phyloP scores from a whole-genome alignment of 345 rosid species.

The Xanthoceras sorbifolium region DNA sequence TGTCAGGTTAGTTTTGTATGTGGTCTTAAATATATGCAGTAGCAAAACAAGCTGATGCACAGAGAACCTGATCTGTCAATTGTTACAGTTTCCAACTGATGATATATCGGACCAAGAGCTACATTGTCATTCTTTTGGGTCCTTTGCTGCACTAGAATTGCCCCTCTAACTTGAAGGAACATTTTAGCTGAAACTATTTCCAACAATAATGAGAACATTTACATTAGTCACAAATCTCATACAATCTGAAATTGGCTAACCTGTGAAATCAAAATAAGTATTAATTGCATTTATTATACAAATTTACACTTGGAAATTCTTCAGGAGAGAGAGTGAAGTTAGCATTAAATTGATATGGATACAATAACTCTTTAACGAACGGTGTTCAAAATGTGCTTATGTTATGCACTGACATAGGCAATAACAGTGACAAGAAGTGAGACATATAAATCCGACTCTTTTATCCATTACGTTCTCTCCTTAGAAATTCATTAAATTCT shows the following conservation, averaged over 20 bases:
- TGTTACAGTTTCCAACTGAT: background rate
- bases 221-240: too few relatives aligned
- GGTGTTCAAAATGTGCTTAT: background rate
- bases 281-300: background rate
- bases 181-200: too few relatives aligned
- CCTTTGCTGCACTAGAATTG: background rate
- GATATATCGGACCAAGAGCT: background rate
- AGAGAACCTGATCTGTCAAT: background rate
- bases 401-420: background rate
- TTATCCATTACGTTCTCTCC: background rate
- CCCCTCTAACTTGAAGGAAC: too few relatives aligned
- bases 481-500: constrained; percentile 49
- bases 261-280: background rate
- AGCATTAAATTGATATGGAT: background rate
- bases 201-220: too few relatives aligned
- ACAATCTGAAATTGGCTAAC: too few relatives aligned
- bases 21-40: background rate
- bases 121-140: background rate
- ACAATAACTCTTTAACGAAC: background rate
- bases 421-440: background rate
- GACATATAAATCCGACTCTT: background rate
- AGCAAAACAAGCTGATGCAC: background rate
- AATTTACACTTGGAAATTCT: background rate
- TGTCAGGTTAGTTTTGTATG: background rate
- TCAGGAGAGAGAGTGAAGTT: background rate